Conservation (phyloP, 768 basidiomycete species). For the Lentinula detonsa region DNA sequence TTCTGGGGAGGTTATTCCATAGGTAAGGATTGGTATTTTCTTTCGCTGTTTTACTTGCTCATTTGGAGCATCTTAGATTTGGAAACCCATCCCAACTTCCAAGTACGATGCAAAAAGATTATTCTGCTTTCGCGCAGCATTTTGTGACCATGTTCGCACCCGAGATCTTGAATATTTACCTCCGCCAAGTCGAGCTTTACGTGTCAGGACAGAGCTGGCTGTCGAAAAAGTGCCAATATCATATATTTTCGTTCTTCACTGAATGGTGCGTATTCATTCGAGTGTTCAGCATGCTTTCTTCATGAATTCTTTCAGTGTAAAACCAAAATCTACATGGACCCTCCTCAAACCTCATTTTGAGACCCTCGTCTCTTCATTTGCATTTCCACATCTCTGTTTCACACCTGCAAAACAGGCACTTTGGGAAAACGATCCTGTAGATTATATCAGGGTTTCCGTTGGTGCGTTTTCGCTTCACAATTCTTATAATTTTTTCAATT, state of each 20-base stretch:
- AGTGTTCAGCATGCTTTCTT: background rate
- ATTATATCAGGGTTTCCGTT: slow-evolving; percentile 71
- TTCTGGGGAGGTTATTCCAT: slow-evolving; percentile 74
- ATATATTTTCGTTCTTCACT: slow-evolving; percentile 80
- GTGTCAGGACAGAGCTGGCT: slow-evolving; percentile 75
- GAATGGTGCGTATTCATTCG: slow-evolving; percentile 58
- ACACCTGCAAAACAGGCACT: slow-evolving; percentile 57
- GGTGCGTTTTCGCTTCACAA: slow-evolving; percentile 36
- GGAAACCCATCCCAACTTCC: slow-evolving; percentile 89
- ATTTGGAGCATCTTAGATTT: slow-evolving; percentile 36
- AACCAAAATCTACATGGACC: slow-evolving; percentile 89
- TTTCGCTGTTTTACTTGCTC: background rate
- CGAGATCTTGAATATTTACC: slow-evolving; percentile 78
- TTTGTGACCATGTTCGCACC: slow-evolving; percentile 78
- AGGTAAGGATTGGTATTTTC: slow-evolving; percentile 29
- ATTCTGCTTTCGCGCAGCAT: slow-evolving; percentile 66
- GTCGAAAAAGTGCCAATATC: slow-evolving; percentile 77
- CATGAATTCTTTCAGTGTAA: slow-evolving; percentile 48
- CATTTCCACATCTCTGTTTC: slow-evolving; percentile 85
- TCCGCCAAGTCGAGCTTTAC: slow-evolving; percentile 64
- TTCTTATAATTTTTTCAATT: background rate
- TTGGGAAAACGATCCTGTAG: slow-evolving; percentile 80
- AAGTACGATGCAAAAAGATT: slow-evolving; percentile 60
- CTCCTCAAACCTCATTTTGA: slow-evolving; percentile 83
- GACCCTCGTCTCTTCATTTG: slow-evolving; percentile 70